Evolutionary conservation across 208 protist genomes (phyloP), one percentile per base, ranked within the genome.

Genomic region (Acanthamoeba lenticulata): DNA sequence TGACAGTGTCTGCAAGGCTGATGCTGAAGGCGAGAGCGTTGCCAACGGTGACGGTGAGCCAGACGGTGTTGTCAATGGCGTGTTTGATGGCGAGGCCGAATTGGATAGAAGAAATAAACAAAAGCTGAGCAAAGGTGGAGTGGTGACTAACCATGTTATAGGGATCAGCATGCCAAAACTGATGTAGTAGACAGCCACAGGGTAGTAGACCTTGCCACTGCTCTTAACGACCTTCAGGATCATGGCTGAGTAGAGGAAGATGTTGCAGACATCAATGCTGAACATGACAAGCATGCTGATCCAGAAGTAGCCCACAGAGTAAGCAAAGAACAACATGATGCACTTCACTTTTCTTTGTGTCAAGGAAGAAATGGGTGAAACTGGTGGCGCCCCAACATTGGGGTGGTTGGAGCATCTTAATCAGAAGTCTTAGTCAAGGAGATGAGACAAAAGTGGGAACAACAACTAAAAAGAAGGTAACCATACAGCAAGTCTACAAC

Each of bases 211-310:
- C 40, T 47, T 42, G 21, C 69, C 38, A 7, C 69, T 38, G 21
- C n/a, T 40, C 69, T 47, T 81, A 38, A 81, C 69, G 40, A 81
- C 36, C 69, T 81, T 81, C 0, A 81, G 69, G 34, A 81, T 81
- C 69, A 47, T 15, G 27, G 69, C 69, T 24, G 38, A 42, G 21
- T 81, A 81, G 19, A 81, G 38, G 69, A 81, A 81, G 4, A 2
- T 81, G 69, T 81, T 38, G 38, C 69, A 81, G 3, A 81, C 69
- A 38, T 81, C 69, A 42, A 90, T 90, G 40, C 52, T 72, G 42
- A 90, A 67, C 83, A 90, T 90, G 34, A 90, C 83, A 42, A 90
- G 83, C 83, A 90, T 90, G 52, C 83, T 49, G 57, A 90, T 27
- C 17, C 83, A 49, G 83, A 90, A 90, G 57, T 90, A 90, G 47